These are phyloP conservation scores for Verticillium dahliae DNA, from an alignment of 2,329 filamentous ascomycete species.

Conservation along the genomic window DNA sequence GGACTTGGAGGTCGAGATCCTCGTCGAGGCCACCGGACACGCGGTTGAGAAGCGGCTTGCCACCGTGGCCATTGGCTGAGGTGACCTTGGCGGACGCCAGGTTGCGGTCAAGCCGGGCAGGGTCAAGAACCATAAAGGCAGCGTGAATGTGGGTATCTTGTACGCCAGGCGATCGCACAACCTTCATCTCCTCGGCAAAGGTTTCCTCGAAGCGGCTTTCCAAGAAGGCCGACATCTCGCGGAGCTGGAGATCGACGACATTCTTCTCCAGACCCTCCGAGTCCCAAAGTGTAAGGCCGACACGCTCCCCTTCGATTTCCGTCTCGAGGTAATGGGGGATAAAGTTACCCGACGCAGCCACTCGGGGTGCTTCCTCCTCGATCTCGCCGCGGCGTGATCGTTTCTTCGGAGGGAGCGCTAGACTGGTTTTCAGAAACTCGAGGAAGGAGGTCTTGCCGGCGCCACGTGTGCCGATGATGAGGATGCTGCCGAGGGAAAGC, in stretches of 20 bases:
- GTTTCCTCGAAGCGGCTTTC: conserved; percentile 99
- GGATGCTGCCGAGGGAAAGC: conserved; percentile 52
- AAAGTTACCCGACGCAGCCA: conserved; percentile 59
- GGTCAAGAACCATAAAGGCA: conserved; percentile 87
- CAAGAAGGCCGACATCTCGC: conserved; percentile 85
- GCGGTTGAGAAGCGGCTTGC: conserved; percentile 38
- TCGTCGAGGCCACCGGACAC: conserved; percentile 71
- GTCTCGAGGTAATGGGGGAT: conserved; percentile 87
- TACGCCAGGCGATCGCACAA: conserved; percentile 83
- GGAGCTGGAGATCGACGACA: conserved; percentile 86
- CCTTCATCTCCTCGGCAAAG: conserved; percentile 95
- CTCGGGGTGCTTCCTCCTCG: conserved; percentile 46
- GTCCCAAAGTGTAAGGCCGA: conserved; percentile 94
- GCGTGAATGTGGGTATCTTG: conserved; percentile 97
- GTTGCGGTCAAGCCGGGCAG: conserved; percentile 76
- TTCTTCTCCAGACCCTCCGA: conserved; percentile 93
- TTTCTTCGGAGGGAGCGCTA: conserved; percentile 79
- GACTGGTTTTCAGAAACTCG: conserved; percentile 83
- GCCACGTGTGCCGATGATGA: conserved; percentile 81
- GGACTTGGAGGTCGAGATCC: conserved; percentile 81
- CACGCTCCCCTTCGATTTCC: conserved; percentile 84
- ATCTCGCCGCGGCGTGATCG: conserved; percentile 45
- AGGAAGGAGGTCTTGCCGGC: conserved; percentile 96
- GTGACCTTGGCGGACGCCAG: conserved; percentile 58
- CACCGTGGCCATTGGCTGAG: conserved; percentile 43